Conservation (phyloP, 805 yeast genomes). For the Metahyphopichia silvanorum region DNA sequence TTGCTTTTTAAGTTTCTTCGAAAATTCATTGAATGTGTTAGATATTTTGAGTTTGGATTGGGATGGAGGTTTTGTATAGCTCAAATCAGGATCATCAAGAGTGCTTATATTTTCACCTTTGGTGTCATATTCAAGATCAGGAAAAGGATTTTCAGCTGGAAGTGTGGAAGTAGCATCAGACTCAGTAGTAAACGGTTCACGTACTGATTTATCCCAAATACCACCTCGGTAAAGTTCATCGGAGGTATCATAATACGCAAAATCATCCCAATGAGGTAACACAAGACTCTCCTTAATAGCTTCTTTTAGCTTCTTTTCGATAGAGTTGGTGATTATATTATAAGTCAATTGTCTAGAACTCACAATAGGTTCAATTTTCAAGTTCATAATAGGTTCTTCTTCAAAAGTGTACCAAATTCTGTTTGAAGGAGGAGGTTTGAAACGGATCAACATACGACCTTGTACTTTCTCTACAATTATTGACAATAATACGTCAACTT, state of each 20-base stretch:
- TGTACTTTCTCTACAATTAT: slow-evolving; percentile 64
- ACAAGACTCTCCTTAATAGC: slow-evolving; percentile 79
- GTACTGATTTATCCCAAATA: slow-evolving; percentile 64
- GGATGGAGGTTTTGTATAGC: background rate
- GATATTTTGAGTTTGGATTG: slow-evolving; percentile 15
- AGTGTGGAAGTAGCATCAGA: slow-evolving; percentile 1
- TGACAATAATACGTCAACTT: slow-evolving; percentile 69
- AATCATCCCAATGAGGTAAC: slow-evolving; percentile 85
- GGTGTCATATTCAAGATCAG: slow-evolving; percentile 6
- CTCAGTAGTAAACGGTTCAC: slow-evolving; percentile 10
- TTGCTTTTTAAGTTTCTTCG: slow-evolving; percentile 20
- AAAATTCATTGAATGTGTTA: slow-evolving; percentile 21
- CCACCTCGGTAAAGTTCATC: slow-evolving; percentile 87
- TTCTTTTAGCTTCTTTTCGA: slow-evolving; percentile 74
- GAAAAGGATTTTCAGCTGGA: background rate
- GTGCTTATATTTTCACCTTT: background rate
- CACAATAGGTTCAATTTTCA: slow-evolving; percentile 86
- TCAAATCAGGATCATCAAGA: background rate
- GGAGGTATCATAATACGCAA: slow-evolving; percentile 63
- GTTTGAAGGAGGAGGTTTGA: slow-evolving; percentile 89
- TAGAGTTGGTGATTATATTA: slow-evolving; percentile 72
- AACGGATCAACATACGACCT: slow-evolving; percentile 65
- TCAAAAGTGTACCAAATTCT: slow-evolving; percentile 90
- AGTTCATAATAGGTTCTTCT: slow-evolving; percentile 68
- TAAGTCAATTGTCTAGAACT: slow-evolving; percentile 80